Conservation (phyloP, 768 basidiomycete species). For the Pluteus cervinus region DNA sequence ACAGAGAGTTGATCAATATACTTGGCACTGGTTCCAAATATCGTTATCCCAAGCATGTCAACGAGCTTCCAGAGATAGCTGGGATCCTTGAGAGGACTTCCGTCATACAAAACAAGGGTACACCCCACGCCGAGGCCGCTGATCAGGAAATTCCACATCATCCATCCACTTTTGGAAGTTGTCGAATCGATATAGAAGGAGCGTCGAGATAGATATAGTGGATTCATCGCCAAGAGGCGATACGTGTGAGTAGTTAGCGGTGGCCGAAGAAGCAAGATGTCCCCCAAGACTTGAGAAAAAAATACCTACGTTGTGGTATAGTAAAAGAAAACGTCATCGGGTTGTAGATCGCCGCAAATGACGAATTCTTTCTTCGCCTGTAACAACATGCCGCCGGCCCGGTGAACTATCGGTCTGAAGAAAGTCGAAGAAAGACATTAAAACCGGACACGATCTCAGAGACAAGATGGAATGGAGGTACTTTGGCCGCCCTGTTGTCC, state of each 20-base stretch:
- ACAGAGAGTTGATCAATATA: slow-evolving; percentile 77
- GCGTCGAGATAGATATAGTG: no score
- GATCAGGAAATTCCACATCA: slow-evolving; percentile 89
- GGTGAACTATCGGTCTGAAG: slow-evolving; percentile 69
- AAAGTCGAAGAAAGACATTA: slow-evolving; percentile 8
- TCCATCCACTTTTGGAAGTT: slow-evolving; percentile 58
- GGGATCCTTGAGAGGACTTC: slow-evolving; percentile 68
- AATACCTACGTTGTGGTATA: slow-evolving; percentile 69
- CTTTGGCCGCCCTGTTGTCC: slow-evolving; percentile 75
- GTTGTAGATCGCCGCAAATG: slow-evolving; percentile 59
- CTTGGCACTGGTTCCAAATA: slow-evolving; percentile 82
- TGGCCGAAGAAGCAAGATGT: no score
- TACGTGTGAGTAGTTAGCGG: no score
- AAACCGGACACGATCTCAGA: slow-evolving; percentile 6
- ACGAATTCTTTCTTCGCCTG: slow-evolving; percentile 67
- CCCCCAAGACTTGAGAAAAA: background rate
- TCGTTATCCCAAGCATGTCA: slow-evolving; percentile 63
- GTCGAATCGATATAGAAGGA: slow-evolving; percentile 2
- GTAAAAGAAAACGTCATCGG: slow-evolving; percentile 74
- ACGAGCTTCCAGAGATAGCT: slow-evolving; percentile 63
- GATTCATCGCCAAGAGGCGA: no score
- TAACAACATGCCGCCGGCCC: slow-evolving; percentile 73
- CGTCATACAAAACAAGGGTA: slow-evolving; percentile 75
- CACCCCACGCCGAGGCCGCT: slow-evolving; percentile 60
- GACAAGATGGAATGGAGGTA: slow-evolving; percentile 21